Evolutionary conservation across 345 rosid species (phyloP), one percentile per base, ranked within the genome.

Genomic region (Gossypium sturtianum): DNA sequence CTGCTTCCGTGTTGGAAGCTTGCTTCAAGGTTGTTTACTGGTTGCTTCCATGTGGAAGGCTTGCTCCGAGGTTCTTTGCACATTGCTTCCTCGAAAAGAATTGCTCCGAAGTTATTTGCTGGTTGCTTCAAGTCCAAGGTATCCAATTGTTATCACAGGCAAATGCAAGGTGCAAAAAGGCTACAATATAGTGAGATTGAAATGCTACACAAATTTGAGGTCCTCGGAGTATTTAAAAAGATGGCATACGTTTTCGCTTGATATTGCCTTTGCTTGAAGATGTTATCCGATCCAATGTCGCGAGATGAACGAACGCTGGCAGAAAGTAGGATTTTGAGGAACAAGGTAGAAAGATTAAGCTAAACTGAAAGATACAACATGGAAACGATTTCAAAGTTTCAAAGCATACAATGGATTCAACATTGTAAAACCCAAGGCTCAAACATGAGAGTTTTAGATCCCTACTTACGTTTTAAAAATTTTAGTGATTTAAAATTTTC

Each of bases 31-130:
- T 58, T 58, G 63, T 23, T 11, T 12, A 11, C 29, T 17, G 45
- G 71, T 59, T 52, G 29, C 62, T 57, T 70, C 74, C 44, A 49
- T 29, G 13, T 65, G 68, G 62, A 75, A 62, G 17, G 19, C 65
- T 53, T 53, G 22, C 29, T 20, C 61, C 7, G 41, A 34, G 41
- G 41, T 34, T 34, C 41, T 34, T 5, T 34, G 41, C 49, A 10
- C 12, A 5, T 5, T 34, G 41, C 41, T 34, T 34, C 41, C 41
- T 34, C 3, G 49, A 45, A 45, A 45, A 45, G 49, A 9, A 1
- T 45, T 45, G 49, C 49, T 45, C 49, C 3, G 13, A 10, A 2
- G 49, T 45, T 45, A 9, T 45, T 45, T 11, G 49, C 49, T 2
- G 49, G 41, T 34, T 34, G 41, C 41, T 34, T 34, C 61, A 22